A percentile compares a stretch with the other conserved stretches of the same genome.
Evolutionary conservation across 2,329 filamentous ascomycete genomes (phyloP).

Genomic region (Xylaria sp.): DNA sequence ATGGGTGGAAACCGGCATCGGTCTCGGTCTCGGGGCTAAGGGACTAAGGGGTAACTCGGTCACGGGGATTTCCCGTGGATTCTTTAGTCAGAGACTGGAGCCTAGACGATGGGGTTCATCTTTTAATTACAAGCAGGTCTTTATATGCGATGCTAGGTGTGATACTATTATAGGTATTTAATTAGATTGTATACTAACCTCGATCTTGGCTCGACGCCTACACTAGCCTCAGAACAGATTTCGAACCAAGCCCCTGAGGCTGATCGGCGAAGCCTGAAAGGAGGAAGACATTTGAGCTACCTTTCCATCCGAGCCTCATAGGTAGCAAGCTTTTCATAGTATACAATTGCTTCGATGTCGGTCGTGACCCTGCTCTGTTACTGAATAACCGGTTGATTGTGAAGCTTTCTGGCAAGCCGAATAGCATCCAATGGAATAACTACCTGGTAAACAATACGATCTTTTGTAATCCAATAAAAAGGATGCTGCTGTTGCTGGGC

Average conservation of each 20-base stretch:
- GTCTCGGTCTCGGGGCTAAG: conserved; percentile 20
- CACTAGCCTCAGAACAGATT: not conserved
- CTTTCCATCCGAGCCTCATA: too few species aligned
- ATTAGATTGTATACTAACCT: too few species aligned
- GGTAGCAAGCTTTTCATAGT: too few species aligned
- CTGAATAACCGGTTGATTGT: too few species aligned
- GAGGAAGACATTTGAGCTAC: not conserved
- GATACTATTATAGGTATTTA: too few species aligned
- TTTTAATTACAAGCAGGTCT: too few species aligned
- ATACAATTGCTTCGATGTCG: too few species aligned
- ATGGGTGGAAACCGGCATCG: conserved; percentile 42
- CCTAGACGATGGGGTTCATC: not conserved
- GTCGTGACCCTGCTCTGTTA: too few species aligned
- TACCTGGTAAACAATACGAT: too few species aligned
- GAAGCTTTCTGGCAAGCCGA: too few species aligned
- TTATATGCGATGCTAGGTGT: too few species aligned
- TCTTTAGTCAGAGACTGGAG: not conserved
- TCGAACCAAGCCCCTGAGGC: not conserved
- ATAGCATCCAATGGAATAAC: too few species aligned
- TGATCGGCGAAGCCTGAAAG: not conserved
- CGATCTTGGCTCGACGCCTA: not conserved
- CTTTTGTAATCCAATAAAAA: not conserved
- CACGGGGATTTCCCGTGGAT: conserved; percentile 13
- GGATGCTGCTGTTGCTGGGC: not conserved
- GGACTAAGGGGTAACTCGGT: conserved; percentile 16